Evolutionary conservation across 495 filamentous ascomycete species (phyloP).

Genomic region (Corynascus novoguineensis): DNA sequence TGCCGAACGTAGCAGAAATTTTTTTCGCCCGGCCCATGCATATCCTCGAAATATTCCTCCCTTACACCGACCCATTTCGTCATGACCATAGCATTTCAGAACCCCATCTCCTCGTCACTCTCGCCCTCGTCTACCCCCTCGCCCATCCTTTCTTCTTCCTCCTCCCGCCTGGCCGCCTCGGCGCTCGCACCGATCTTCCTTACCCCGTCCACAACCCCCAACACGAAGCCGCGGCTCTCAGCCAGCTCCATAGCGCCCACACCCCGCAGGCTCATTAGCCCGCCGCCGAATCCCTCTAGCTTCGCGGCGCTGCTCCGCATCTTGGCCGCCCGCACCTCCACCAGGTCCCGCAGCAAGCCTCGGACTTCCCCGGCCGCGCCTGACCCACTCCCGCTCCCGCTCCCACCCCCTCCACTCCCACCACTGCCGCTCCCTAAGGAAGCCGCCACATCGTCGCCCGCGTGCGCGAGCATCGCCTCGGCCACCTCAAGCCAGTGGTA

Average conservation of each 20-base stretch:
- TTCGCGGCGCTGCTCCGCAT: slow-evolving; percentile 67
- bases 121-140: slow-evolving; percentile 37
- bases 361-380: slow-evolving; percentile 65
- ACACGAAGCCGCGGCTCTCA: slow-evolving; percentile 78
- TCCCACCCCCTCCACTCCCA: slow-evolving; percentile 39
- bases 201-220: slow-evolving; percentile 80
- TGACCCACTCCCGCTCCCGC: too few species aligned
- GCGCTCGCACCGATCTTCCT: slow-evolving; percentile 57
- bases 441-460: slow-evolving; percentile 76
- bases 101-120: slow-evolving; percentile 47
- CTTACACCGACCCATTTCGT: neutral
- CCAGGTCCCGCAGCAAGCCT: slow-evolving; percentile 69
- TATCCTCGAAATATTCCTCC: neutral
- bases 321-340: slow-evolving; percentile 87
- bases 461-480: slow-evolving; percentile 76
- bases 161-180: slow-evolving; percentile 51
- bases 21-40: neutral
- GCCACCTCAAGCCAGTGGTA: slow-evolving; percentile 92
- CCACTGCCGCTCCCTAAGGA: neutral
- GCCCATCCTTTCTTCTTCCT: slow-evolving; percentile 45
- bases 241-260: slow-evolving; percentile 88
- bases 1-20: neutral
- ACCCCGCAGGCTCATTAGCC: slow-evolving; percentile 69
- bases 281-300: slow-evolving; percentile 61
- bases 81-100: neutral